These are phyloP conservation scores for Penicillium turbatum DNA, from an alignment of 495 filamentous ascomycete genomes.

Conservation along the genomic window DNA sequence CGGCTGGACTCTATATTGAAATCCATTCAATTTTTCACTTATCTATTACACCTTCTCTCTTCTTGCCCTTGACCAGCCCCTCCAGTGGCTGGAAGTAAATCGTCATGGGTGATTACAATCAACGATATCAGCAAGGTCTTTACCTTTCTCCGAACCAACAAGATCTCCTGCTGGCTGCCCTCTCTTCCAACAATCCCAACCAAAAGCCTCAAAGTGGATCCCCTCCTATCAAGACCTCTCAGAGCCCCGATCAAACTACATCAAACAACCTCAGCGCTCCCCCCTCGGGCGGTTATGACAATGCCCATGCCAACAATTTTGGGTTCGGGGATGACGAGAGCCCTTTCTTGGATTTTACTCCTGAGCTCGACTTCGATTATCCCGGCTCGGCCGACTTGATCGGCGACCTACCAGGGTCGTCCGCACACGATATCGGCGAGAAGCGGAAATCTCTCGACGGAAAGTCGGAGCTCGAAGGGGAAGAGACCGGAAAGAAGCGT, in stretches of 20 bases:
- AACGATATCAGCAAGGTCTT: slow-evolving; percentile 43
- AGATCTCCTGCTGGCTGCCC: slow-evolving; percentile 78
- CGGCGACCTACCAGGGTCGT: slow-evolving; percentile 63
- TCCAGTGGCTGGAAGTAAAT: neutral
- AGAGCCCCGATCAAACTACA: slow-evolving; percentile 34
- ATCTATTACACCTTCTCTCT: neutral
- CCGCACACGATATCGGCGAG: slow-evolving; percentile 53
- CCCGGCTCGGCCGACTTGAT: slow-evolving; percentile 61
- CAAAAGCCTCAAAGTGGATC: slow-evolving; percentile 29
- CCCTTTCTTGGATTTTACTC: slow-evolving; percentile 77
- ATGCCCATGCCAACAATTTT: slow-evolving; percentile 40
- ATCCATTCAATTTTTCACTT: neutral
- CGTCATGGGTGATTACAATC: slow-evolving; percentile 35
- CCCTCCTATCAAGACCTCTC: slow-evolving; percentile 24
- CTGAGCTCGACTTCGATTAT: slow-evolving; percentile 69
- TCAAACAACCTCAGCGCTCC: slow-evolving; percentile 42
- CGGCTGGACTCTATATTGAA: slow-evolving; percentile 1
- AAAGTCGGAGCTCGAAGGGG: slow-evolving; percentile 62
- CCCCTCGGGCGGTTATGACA: slow-evolving; percentile 50
- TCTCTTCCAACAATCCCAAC: slow-evolving; percentile 67
- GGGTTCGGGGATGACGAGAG: slow-evolving; percentile 60
- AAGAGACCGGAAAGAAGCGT: slow-evolving; percentile 69
- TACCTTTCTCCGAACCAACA: slow-evolving; percentile 84
- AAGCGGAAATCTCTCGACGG: slow-evolving; percentile 78
- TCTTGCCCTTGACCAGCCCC: neutral